phyloP scores from a whole-genome alignment of 2,329 filamentous ascomycete genomes.

The Fusarium anguioides region DNA sequence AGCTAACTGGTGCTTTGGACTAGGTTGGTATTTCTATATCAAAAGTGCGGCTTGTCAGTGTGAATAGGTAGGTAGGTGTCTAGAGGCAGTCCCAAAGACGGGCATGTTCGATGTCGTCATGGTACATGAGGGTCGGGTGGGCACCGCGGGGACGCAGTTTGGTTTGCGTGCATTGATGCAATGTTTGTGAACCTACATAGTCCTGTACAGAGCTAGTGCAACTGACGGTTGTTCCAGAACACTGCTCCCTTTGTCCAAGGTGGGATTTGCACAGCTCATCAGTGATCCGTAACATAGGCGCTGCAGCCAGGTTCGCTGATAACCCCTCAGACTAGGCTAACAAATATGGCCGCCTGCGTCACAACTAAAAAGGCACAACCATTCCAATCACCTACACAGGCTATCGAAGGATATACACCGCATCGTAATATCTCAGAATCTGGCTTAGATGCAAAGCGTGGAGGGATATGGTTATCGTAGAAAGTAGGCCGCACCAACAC shows the following conservation, averaged over 20 bases:
- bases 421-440: background rate
- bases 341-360: background rate
- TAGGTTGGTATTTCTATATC: background rate
- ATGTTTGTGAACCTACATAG: conserved; percentile 10
- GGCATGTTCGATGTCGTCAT: conserved; percentile 39
- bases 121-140: conserved; percentile 30
- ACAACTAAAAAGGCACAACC: background rate
- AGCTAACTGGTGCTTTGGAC: background rate
- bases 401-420: background rate
- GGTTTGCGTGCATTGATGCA: conserved; percentile 28
- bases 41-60: too few species aligned
- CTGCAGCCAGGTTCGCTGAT: conserved; percentile 6
- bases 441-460: background rate
- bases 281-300: background rate
- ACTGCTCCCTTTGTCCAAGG: conserved; percentile 26
- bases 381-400: background rate
- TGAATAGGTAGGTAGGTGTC: too few species aligned
- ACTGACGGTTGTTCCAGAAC: conserved; percentile 39
- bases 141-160: conserved; percentile 33
- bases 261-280: background rate
- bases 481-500: conserved; percentile 2
- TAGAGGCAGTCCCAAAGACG: conserved; percentile 31
- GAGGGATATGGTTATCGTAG: background rate
- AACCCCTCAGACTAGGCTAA: background rate
- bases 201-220: conserved; percentile 19